phyloP scores from a whole-genome alignment of 768 basidiomycete species.

The Rhodotorula sphaerocarpa region DNA sequence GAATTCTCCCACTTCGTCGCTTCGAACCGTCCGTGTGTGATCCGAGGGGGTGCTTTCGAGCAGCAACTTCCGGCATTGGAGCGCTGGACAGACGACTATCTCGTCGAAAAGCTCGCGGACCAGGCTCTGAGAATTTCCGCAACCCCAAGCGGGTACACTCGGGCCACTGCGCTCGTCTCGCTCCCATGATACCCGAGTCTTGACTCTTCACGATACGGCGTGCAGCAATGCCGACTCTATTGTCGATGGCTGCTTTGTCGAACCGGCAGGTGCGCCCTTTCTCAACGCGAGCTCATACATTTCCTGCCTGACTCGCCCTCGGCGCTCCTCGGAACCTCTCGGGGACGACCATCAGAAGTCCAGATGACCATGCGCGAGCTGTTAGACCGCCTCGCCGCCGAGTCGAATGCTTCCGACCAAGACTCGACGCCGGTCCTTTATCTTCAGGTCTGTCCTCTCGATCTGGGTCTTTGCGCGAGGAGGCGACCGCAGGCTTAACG shows the following conservation, averaged over 20 bases:
- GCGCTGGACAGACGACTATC: slow-evolving; percentile 26
- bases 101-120: slow-evolving; percentile 8
- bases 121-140: slow-evolving; percentile 19
- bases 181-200: too few species aligned
- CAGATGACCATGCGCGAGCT: slow-evolving; percentile 10
- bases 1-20: slow-evolving; percentile 27
- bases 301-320: too few species aligned
- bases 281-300: too few species aligned
- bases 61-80: slow-evolving; percentile 4
- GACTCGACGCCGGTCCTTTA: slow-evolving; percentile 54
- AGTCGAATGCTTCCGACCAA: background rate
- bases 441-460: slow-evolving; percentile 47
- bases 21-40: slow-evolving; percentile 25
- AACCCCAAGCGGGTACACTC: slow-evolving; percentile 15
- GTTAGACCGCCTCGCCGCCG: background rate
- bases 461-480: too few species aligned
- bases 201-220: too few species aligned
- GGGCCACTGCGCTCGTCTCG: too few species aligned
- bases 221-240: slow-evolving; percentile 31
- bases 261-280: slow-evolving; percentile 31
- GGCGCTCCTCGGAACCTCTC: too few species aligned
- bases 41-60: slow-evolving; percentile 10
- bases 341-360: too few species aligned
- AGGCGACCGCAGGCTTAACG: too few species aligned
- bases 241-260: slow-evolving; percentile 29